Conservation (phyloP, 148 eudicot species). For the Cornus florida region DNA sequence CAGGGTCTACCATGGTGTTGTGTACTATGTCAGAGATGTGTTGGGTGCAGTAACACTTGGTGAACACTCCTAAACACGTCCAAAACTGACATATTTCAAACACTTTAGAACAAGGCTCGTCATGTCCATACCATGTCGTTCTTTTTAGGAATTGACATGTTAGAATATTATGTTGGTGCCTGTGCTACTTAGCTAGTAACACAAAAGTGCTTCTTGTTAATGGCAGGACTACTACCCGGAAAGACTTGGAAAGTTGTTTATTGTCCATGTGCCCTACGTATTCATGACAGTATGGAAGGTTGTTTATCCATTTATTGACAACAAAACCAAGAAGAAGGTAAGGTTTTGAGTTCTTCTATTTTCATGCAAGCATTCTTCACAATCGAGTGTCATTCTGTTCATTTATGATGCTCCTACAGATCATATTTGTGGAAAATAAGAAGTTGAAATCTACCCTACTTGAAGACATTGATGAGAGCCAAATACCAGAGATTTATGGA, state of each 20-base stretch:
- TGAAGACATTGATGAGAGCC: slow-evolving; percentile 81
- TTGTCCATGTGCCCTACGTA: slow-evolving; percentile 66
- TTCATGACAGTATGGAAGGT: slow-evolving; percentile 80
- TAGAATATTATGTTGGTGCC: too few relatives aligned
- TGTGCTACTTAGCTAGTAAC: too few relatives aligned
- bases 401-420: slow-evolving; percentile 35
- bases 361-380: background rate
- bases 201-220: slow-evolving; percentile 2
- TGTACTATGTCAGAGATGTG: too few relatives aligned
- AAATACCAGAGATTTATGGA: slow-evolving; percentile 85
- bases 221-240: slow-evolving; percentile 89
- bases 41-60: background rate
- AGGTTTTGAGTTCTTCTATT: background rate
- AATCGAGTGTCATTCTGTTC: background rate
- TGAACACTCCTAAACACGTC: too few relatives aligned
- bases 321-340: slow-evolving; percentile 80
- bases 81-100: background rate
- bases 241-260: slow-evolving; percentile 68
- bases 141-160: too few relatives aligned
- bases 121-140: too few relatives aligned
- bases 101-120: background rate
- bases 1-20: too few relatives aligned
- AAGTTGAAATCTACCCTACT: slow-evolving; percentile 57
- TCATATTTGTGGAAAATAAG: slow-evolving; percentile 69
- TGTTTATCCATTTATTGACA: slow-evolving; percentile 73